These are phyloP conservation scores for Puccinia sorghi DNA, from an alignment of 1,284 basidiomycete genomes.

Conservation along the genomic window DNA sequence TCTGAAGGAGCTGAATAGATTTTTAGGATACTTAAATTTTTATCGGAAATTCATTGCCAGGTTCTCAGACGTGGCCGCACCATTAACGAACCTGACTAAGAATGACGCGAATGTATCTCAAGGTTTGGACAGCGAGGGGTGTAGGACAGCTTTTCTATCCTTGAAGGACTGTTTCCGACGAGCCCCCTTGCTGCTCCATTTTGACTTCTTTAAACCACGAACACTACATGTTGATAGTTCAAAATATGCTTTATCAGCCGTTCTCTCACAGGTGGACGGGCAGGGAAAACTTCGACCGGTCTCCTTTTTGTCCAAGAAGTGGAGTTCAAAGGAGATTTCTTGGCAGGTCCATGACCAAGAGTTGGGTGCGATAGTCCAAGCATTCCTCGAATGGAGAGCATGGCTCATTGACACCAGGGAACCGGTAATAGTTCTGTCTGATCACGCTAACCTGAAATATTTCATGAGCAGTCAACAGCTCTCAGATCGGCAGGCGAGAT, in stretches of 20 bases:
- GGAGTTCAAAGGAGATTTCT: background rate
- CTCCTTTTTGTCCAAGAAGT: slow-evolving; percentile 33
- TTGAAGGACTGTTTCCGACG: background rate
- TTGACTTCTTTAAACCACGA: slow-evolving; percentile 3
- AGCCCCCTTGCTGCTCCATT: background rate
- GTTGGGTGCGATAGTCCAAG: background rate
- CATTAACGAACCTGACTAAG: background rate
- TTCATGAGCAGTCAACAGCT: slow-evolving; percentile 5
- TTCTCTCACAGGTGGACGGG: slow-evolving; percentile 39
- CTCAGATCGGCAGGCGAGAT: background rate
- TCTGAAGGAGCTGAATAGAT: background rate
- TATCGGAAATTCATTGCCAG: background rate
- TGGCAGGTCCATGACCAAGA: slow-evolving; percentile 8
- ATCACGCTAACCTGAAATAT: slow-evolving; percentile 6
- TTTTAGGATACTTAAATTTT: slow-evolving; percentile 2
- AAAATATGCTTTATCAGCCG: slow-evolving; percentile 43
- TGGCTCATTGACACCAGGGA: slow-evolving; percentile 1
- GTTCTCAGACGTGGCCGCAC: background rate
- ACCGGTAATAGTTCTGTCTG: background rate
- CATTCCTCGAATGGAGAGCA: background rate
- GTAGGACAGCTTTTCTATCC: background rate
- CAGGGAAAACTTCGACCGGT: slow-evolving; percentile 46
- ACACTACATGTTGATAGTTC: slow-evolving; percentile 52
- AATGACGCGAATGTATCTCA: background rate
- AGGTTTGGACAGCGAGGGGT: background rate